Base-by-base conservation (phyloP, 768 basidiomycete species). In the Lactifluus piperatus region DNA sequence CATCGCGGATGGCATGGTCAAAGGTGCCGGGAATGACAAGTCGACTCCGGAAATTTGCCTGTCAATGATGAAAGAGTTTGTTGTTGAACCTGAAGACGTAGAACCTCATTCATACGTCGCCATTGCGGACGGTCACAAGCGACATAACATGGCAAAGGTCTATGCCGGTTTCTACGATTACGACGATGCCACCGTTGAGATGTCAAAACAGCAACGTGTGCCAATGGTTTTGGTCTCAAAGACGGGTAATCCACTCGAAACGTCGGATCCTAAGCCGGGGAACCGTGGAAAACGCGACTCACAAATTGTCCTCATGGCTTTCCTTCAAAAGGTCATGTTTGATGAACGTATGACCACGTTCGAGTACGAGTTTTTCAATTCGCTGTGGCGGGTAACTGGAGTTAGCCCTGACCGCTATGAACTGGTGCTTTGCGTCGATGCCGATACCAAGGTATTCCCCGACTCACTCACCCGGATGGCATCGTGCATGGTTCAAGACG, bases 321-420 rank as follows among this genome's bases (percentile, higher is more conserved):
- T 98, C 80, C 77, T 98, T 70, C 97, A 99, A 73, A 98, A 97
- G 72, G 94, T 98, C 67, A 97, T 99, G 94, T 98, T 98, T 66
- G 97, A 99, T 73, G 97, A 99, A 76, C 84, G 97, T 53, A 98
- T 99, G 95, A 97, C 95, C 62, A 95, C 91, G 55, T 94, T 99
- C 71, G 97, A 98, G 75, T 98, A 98, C 71, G 97, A 98, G 74
- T 97, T 98, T 73, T 99, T 99, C 84, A 99, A 99, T 73, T 86
- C 92, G 54, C 77, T 98, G 20, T 99, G 97, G 97, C 77, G 95
- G 54, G 88, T 84, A 44, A 95, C 94, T 16, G 97, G 97, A 29
- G 85, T 99, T 60, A 89, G 88, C 69, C 95, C 97, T 6, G 97
- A 98, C 75, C 84, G 87, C 58, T 99, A 94, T 71, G 95, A 98